Evolutionary conservation across 2,329 filamentous ascomycete species (phyloP).

Genomic region (Pseudopyrenochaeta lycopersici): DNA sequence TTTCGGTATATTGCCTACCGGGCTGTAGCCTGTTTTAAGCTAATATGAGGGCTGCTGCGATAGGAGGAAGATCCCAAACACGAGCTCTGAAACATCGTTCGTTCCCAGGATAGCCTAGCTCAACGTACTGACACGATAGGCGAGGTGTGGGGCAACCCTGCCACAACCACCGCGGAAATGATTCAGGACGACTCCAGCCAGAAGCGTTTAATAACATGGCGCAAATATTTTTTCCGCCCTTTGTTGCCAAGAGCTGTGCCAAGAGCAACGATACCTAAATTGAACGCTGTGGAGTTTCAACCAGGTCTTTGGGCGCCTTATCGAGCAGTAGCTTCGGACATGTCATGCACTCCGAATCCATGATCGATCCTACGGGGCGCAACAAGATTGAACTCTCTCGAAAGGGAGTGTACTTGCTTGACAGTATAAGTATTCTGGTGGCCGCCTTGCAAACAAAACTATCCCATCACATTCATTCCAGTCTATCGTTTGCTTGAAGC

Average conservation of each 20-base stretch:
- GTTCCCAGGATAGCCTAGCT: background rate
- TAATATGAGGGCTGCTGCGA: background rate
- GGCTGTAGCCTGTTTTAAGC: conserved; percentile 10
- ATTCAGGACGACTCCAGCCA: background rate
- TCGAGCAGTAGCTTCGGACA: conserved; percentile 8
- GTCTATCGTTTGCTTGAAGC: conserved; percentile 36
- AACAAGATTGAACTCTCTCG: background rate
- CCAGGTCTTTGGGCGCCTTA: conserved; percentile 6
- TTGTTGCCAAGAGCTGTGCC: conserved; percentile 3
- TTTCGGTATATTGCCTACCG: conserved; percentile 2
- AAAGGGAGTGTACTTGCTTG: background rate
- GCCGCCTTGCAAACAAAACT: conserved; percentile 4
- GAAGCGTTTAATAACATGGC: background rate
- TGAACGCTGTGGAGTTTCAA: conserved; percentile 18
- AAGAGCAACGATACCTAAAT: background rate
- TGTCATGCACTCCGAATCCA: conserved; percentile 8
- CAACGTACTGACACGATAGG: conserved; percentile 1
- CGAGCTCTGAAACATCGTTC: conserved; percentile 12
- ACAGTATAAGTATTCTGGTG: conserved; percentile 20
- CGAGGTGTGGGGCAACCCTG: conserved; percentile 2
- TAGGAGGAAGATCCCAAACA: conserved; percentile 3
- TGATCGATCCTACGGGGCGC: conserved; percentile 1
- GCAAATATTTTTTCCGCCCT: conserved; percentile 1
- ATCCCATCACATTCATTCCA: conserved; percentile 27
- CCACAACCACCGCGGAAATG: background rate